Evolutionary conservation across 1,284 basidiomycete genomes (phyloP), one percentile per base, ranked within the genome.

Genomic region (Ganoderma lingzhi): DNA sequence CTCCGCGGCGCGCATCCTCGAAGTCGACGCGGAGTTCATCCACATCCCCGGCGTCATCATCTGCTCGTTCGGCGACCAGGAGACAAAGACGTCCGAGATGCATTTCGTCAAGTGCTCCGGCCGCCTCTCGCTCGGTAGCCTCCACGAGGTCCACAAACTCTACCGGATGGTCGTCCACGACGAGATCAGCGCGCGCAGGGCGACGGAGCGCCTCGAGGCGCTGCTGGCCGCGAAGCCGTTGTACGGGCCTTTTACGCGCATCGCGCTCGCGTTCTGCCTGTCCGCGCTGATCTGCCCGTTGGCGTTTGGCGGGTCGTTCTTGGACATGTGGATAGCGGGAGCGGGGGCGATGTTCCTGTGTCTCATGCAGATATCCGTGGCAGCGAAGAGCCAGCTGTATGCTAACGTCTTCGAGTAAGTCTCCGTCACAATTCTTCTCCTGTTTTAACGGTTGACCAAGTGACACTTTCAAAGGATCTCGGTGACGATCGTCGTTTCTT

Each of bases 391-490:
- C 76, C 85, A 90, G 0, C 83, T 95, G 78, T 96, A 95, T 78
- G 92, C 93, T 41, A 95, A 94, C 76, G 93, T 96, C 59, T 96
- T 96, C 72, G 95, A 97, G 94, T 95, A 76, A 79, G 93, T 86
- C 2, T 68, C 64, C 66, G 62, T 70, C 64, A 42, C 30, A 28
- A n/a, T 30, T 23, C 23, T 2, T 2, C 23, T 61, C 15, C 3
- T 37, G 17, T 37, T 12, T n/a, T 17, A 42, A 6, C 12, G 12
- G 15, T 23, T 28, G 14, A 44, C n/a, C 14, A 15, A 23, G 14
- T 41, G 12, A 37, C 55, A 2, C 19, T 30, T 63, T 63, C 35
- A 17, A 74, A 95, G 94, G 77, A 95, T 96, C 73, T 93, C 92
- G 0, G 88, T 93, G 12, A 92, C 93, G 0, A 94, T 95, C 68